Conservation (phyloP, 2,329 filamentous ascomycete species). For the Aureobasidium sp. region DNA sequence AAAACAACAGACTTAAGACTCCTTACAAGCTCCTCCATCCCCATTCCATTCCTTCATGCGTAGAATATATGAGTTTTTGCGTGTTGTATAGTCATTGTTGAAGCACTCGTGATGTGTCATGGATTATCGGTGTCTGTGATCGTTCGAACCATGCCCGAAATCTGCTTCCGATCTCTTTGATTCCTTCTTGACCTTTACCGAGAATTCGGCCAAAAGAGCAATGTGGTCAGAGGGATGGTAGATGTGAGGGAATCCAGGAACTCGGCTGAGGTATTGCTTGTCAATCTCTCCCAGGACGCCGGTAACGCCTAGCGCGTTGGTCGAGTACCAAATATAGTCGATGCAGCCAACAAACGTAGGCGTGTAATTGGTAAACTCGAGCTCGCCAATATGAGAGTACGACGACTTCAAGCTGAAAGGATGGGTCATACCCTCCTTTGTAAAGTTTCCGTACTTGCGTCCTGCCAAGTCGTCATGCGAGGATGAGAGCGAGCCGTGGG, state of each 20-base stretch:
- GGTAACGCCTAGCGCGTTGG: conserved; percentile 76
- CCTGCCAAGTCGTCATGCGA: conserved; percentile 72
- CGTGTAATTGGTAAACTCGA: conserved; percentile 94
- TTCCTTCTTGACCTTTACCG: conserved; percentile 80
- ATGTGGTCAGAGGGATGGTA: conserved; percentile 93
- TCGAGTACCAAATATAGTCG: conserved; percentile 97
- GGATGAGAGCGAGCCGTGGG: conserved; percentile 67
- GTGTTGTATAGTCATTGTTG: background rate
- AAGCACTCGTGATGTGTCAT: background rate
- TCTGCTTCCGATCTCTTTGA: conserved; percentile 29
- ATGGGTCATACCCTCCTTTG: conserved; percentile 82
- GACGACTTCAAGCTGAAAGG: conserved; percentile 89
- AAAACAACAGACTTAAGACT: conserved; percentile 9
- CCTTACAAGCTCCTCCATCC: conserved; percentile 7
- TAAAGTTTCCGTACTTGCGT: conserved; percentile 88
- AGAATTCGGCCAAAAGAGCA: conserved; percentile 80
- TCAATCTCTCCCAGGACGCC: conserved; percentile 81
- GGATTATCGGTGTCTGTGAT: conserved; percentile 1
- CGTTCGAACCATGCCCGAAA: conserved; percentile 23
- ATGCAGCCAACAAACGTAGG: conserved; percentile 87
- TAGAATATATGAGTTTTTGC: conserved; percentile 8
- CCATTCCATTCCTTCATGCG: background rate
- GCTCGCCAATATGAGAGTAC: conserved; percentile 75
- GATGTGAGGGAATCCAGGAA: conserved; percentile 87
- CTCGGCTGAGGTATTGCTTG: conserved; percentile 71